Conservation (phyloP, 164 flowering plant genomes). For the Tinospora cordifolia region DNA sequence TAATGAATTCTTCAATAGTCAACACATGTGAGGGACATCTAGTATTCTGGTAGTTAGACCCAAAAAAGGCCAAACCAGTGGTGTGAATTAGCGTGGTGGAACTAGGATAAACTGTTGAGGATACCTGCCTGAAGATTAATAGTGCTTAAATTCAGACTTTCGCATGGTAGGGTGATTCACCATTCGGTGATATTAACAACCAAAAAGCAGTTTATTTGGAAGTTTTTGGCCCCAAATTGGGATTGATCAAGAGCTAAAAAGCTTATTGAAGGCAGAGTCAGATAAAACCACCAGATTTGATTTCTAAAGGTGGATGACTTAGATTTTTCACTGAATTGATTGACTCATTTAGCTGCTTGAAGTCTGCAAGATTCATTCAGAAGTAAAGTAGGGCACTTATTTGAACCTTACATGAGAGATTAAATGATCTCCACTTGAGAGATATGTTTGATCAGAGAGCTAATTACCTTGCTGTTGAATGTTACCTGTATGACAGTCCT, state of each 20-base stretch:
- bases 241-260: neutral
- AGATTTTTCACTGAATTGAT: neutral
- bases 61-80: neutral
- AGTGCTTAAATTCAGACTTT: neutral
- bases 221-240: neutral
- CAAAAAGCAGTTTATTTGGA: neutral
- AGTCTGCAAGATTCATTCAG: neutral
- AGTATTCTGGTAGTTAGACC: neutral
- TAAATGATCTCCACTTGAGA: too few relatives aligned
- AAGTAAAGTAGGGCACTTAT: neutral
- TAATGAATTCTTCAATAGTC: neutral
- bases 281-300: neutral
- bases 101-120: neutral
- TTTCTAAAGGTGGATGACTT: neutral
- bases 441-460: slow-evolving; percentile 2
- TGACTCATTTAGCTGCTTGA: neutral
- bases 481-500: slow-evolving; percentile 67
- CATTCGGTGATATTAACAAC: neutral
- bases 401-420: neutral
- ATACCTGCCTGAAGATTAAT: neutral
- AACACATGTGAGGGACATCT: neutral
- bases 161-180: neutral
- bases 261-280: neutral
- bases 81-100: neutral
- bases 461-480: slow-evolving; percentile 6